A percentile compares a stretch with the other conserved stretches of the same genome.
phyloP scores from a whole-genome alignment of 2,329 filamentous ascomycete species.

The Leptographium procerum region DNA sequence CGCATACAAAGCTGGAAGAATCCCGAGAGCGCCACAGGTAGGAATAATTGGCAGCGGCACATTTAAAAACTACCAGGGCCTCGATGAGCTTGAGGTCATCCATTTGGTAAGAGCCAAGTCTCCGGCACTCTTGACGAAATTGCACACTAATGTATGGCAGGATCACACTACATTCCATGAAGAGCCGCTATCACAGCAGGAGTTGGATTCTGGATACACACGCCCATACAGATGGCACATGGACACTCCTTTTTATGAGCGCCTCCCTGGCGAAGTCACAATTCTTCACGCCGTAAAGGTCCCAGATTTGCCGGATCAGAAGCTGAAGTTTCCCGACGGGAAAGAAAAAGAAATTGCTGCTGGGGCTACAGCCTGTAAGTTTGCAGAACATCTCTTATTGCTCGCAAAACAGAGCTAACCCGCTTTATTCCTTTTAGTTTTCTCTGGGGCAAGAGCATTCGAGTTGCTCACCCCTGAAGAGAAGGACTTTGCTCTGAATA shows the following conservation, averaged over 20 bases:
- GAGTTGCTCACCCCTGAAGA: conserved; percentile 9
- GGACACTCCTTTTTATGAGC: conserved; percentile 62
- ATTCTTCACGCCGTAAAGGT: conserved; percentile 61
- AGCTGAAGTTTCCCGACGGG: conserved; percentile 8
- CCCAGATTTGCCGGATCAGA: conserved; percentile 29
- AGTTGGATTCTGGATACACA: conserved; percentile 28
- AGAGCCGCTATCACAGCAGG: conserved; percentile 28
- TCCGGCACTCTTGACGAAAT: too few relatives aligned
- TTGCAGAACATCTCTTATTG: not conserved
- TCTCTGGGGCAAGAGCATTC: conserved; percentile 10
- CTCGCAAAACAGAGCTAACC: not conserved
- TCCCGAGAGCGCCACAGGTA: conserved; percentile 10
- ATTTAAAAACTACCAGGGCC: conserved; percentile 7
- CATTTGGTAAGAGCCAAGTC: conserved; percentile 4
- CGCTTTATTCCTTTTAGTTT: not conserved
- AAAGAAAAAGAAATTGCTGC: conserved; percentile 7
- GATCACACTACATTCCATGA: conserved; percentile 12
- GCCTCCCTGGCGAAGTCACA: conserved; percentile 61
- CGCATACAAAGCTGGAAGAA: conserved; percentile 7
- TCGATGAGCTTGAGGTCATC: conserved; percentile 7
- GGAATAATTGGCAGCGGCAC: conserved; percentile 11
- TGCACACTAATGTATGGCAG: not conserved
- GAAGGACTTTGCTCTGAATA: conserved; percentile 10
- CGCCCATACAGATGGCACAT: conserved; percentile 70
- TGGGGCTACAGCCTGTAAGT: conserved; percentile 9